These are phyloP conservation scores for Colletotrichum sp. DNA, from an alignment of 2,329 filamentous ascomycete species.

Conservation along the genomic window DNA sequence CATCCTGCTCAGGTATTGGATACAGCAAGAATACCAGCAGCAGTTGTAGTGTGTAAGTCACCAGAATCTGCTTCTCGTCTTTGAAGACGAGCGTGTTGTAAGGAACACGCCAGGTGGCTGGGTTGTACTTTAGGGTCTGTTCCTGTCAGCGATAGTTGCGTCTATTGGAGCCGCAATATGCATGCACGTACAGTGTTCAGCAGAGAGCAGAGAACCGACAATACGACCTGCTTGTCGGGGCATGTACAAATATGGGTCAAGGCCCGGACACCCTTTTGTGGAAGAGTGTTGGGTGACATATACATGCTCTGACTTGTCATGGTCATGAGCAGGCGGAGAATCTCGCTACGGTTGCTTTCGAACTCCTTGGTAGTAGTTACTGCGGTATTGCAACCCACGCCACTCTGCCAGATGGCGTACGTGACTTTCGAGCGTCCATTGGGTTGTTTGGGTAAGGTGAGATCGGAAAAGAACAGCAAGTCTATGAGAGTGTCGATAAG, in stretches of 20 bases:
- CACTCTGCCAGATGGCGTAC: conserved; percentile 97
- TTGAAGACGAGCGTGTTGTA: conserved; percentile 93
- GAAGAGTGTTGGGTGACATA: conserved; percentile 78
- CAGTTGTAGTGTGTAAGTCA: conserved; percentile 90
- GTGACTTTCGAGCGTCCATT: conserved; percentile 80
- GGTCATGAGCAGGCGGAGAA: conserved; percentile 83
- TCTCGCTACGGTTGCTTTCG: conserved; percentile 91
- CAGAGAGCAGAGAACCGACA: conserved; percentile 89
- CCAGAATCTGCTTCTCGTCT: conserved; percentile 86
- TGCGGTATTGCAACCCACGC: conserved; percentile 91
- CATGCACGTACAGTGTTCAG: conserved; percentile 79
- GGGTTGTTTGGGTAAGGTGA: conserved; percentile 79
- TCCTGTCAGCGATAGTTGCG: background rate
- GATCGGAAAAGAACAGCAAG: conserved; percentile 87
- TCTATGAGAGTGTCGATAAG: conserved; percentile 89
- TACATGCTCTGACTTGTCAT: conserved; percentile 94
- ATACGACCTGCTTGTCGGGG: conserved; percentile 87
- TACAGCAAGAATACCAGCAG: conserved; percentile 87
- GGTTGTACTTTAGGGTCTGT: conserved; percentile 93
- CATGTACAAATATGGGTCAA: conserved; percentile 90
- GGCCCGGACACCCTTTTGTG: conserved; percentile 80
- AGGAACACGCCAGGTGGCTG: conserved; percentile 89
- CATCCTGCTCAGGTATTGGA: conserved; percentile 79
- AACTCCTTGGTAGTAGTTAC: conserved; percentile 89
- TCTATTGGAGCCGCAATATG: background rate